Evolutionary conservation across 1,139 yeast species (phyloP).

Genomic region (Starmera stellimalicola): DNA sequence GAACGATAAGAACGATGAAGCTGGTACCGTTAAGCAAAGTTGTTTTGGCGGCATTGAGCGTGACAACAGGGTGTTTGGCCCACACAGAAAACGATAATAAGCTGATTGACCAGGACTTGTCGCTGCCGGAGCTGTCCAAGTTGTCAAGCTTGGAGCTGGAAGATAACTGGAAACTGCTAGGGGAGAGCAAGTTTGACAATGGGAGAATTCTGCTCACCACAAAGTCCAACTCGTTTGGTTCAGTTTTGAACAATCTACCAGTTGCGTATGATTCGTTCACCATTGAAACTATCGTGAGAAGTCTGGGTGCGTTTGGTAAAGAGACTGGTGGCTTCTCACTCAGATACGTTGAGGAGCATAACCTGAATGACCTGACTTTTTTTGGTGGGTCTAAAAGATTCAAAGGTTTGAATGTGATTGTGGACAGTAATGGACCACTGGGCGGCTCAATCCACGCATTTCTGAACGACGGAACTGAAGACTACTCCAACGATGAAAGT

Average conservation of each 20-base stretch:
- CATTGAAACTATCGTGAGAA: conserved; percentile 50
- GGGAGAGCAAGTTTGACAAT: conserved; percentile 25
- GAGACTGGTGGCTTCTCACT: conserved; percentile 23
- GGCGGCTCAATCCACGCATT: conserved; percentile 47
- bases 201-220: conserved; percentile 39
- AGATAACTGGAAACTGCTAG: conserved; percentile 26
- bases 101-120: conserved; percentile 20
- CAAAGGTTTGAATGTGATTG: conserved; percentile 53
- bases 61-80: no score
- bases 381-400: conserved; percentile 43
- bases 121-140: conserved; percentile 28
- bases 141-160: conserved; percentile 12
- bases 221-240: conserved; percentile 30
- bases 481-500: conserved; percentile 21
- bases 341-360: conserved; percentile 23
- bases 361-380: conserved; percentile 18
- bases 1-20: no score
- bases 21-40: no score
- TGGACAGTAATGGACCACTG: conserved; percentile 31
- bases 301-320: conserved; percentile 37
- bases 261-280: conserved; percentile 39
- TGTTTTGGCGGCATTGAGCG: no score
- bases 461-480: conserved; percentile 44
- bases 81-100: conserved; percentile 15
- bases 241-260: conserved; percentile 32